These are phyloP conservation scores for Pleurotus citrinopileatus DNA, from an alignment of 768 basidiomycete species.

Conservation along the genomic window DNA sequence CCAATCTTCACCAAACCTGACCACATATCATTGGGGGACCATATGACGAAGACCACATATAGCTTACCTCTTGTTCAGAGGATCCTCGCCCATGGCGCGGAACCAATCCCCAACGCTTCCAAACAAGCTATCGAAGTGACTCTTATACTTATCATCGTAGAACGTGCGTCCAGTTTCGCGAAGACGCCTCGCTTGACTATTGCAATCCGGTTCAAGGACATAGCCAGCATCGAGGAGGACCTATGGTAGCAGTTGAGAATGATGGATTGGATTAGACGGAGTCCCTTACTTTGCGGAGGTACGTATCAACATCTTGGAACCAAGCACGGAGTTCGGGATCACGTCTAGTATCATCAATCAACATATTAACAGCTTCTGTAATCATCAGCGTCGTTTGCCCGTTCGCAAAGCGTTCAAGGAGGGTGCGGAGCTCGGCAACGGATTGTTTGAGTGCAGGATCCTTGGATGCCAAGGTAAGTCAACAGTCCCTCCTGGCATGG, in stretches of 20 bases:
- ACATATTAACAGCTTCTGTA: constrained; percentile 63
- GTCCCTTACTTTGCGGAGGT: constrained; percentile 57
- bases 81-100: constrained; percentile 80
- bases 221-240: constrained; percentile 81
- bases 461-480: constrained; percentile 18
- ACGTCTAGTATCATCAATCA: constrained; percentile 71
- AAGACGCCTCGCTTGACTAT: constrained; percentile 58
- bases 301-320: constrained; percentile 63
- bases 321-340: constrained; percentile 76
- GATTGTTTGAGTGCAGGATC: constrained; percentile 58
- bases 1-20: constrained; percentile 79
- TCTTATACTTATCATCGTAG: constrained; percentile 64
- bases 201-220: constrained; percentile 77
- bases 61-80: constrained; percentile 43
- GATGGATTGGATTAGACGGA: background rate
- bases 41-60: background rate
- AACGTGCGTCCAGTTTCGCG: constrained; percentile 72
- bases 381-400: constrained; percentile 63
- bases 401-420: constrained; percentile 92
- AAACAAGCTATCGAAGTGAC: constrained; percentile 81
- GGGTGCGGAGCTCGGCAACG: constrained; percentile 62
- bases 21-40: background rate
- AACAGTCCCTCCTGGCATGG: background rate
- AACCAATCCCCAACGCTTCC: constrained; percentile 75
- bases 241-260: constrained; percentile 25